Evolutionary conservation across 129 eudicot species (phyloP).

Genomic region (Arctium minus): DNA sequence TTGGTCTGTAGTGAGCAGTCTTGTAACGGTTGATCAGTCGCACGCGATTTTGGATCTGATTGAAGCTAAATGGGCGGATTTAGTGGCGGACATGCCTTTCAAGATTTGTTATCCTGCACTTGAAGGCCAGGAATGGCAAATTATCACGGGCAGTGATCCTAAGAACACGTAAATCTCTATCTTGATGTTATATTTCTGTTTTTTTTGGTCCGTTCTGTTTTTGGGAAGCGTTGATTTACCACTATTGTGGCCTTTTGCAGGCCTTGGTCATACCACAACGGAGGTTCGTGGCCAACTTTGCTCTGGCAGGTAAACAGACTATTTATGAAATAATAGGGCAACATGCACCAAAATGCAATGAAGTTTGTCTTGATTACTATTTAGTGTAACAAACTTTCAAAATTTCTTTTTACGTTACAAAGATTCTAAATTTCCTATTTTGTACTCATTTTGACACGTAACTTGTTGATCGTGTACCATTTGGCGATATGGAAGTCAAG

Average conservation of each 20-base stretch:
- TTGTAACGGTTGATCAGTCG: slow-evolving; percentile 53
- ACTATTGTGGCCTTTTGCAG: slow-evolving; percentile 28
- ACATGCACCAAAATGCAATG: too few relatives aligned
- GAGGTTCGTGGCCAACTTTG: slow-evolving; percentile 89
- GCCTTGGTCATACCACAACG: slow-evolving; percentile 91
- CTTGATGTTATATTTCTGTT: not conserved
- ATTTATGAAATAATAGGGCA: not conserved
- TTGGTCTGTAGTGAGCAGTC: slow-evolving; percentile 51
- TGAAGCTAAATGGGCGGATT: slow-evolving; percentile 74
- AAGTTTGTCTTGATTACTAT: not conserved
- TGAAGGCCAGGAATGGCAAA: slow-evolving; percentile 72
- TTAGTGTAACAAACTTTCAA: not conserved
- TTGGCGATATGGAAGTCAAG: not conserved
- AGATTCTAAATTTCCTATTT: not conserved
- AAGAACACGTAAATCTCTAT: slow-evolving; percentile 60
- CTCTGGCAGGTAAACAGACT: slow-evolving; percentile 72
- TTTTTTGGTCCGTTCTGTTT: not conserved
- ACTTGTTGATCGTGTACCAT: not conserved
- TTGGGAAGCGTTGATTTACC: not conserved
- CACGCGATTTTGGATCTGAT: slow-evolving; percentile 67
- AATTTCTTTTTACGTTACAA: not conserved
- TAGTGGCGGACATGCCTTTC: slow-evolving; percentile 75
- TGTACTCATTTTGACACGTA: not conserved
- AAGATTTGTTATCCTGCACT: slow-evolving; percentile 86
- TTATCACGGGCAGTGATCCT: slow-evolving; percentile 79